These are phyloP conservation scores for Cutaneotrichosporon spelunceum DNA, from an alignment of 1,284 basidiomycete genomes.

Conservation along the genomic window DNA sequence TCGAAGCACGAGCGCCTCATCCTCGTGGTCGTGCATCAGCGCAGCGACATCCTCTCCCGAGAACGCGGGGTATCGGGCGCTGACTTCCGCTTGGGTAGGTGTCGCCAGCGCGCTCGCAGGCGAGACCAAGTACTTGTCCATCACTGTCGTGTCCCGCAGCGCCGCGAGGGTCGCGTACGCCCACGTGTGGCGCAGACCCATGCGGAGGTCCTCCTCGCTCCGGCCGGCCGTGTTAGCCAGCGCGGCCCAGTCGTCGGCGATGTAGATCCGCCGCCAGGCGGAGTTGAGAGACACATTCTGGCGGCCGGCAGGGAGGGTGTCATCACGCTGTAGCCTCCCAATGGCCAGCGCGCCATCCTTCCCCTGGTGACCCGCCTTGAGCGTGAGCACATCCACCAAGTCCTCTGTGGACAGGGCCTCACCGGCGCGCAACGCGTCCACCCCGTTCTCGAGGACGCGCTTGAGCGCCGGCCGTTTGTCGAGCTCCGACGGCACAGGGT, in stretches of 20 bases:
- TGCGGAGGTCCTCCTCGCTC: constrained; percentile 43
- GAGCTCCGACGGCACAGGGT: constrained; percentile 19
- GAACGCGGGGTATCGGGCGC: constrained; percentile 45
- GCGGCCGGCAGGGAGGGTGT: constrained; percentile 64
- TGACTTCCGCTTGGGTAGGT: constrained; percentile 36
- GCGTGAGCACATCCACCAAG: constrained; percentile 56
- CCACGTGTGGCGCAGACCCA: constrained; percentile 30
- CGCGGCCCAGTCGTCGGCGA: constrained; percentile 65
- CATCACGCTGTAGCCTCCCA: constrained; percentile 52
- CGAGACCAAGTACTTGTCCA: constrained; percentile 31
- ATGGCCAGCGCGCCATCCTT: constrained; percentile 54
- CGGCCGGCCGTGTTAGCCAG: constrained; percentile 43
- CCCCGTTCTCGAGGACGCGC: constrained; percentile 13
- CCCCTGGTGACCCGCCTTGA: constrained; percentile 52
- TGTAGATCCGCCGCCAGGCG: constrained; percentile 81
- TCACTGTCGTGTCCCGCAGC: constrained; percentile 29
- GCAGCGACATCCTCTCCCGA: constrained; percentile 36
- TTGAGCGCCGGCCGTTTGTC: constrained; percentile 31
- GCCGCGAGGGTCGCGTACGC: constrained; percentile 37
- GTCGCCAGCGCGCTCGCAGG: constrained; percentile 38
- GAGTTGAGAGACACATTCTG: constrained; percentile 65
- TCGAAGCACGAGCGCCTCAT: constrained; percentile 38
- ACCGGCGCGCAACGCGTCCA: constrained; percentile 18
- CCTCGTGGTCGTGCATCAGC: constrained; percentile 41
- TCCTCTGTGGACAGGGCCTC: constrained; percentile 53